These are phyloP conservation scores for Pinus taeda DNA, from an alignment of 75 land plant genomes.

Conservation along the genomic window DNA sequence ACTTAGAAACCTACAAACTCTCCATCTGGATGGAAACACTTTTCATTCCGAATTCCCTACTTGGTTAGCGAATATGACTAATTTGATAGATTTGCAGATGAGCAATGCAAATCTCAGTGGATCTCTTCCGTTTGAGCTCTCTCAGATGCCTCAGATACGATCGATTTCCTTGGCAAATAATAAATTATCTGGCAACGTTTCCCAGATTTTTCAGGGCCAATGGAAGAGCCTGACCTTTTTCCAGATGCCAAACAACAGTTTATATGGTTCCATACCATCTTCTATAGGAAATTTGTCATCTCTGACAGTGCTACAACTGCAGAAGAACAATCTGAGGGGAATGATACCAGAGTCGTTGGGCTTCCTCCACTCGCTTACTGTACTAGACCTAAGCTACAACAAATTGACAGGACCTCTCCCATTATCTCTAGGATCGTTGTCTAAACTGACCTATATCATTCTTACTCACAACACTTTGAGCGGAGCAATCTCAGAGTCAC, in stretches of 20 bases:
- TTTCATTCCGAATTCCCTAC: too few species aligned
- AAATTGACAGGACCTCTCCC: conserved; percentile 33
- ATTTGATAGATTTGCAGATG: not conserved
- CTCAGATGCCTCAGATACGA: not conserved
- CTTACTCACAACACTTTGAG: not conserved
- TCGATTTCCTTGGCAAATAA: not conserved
- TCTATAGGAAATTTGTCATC: not conserved
- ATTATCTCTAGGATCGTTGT: conserved; percentile 37
- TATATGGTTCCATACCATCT: not conserved
- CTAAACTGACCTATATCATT: not conserved
- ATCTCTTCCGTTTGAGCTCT: not conserved
- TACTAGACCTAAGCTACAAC: not conserved
- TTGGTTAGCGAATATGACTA: too few species aligned
- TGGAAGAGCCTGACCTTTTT: not conserved
- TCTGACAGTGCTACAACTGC: conserved; percentile 26
- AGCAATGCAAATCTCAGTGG: not conserved
- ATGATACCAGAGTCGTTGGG: conserved; percentile 50
- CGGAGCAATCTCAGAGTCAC: not conserved
- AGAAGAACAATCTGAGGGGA: conserved; percentile 45
- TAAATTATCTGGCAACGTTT: not conserved
- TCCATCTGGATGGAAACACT: not conserved
- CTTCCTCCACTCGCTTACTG: conserved; percentile 13
- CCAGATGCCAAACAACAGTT: not conserved
- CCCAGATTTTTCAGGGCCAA: not conserved
- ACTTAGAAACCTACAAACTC: not conserved